Percentiles rank a stretch among this genome's conserved stretches.
Evolutionary conservation across 805 yeast species (phyloP).

Genomic region (Candida maris): DNA sequence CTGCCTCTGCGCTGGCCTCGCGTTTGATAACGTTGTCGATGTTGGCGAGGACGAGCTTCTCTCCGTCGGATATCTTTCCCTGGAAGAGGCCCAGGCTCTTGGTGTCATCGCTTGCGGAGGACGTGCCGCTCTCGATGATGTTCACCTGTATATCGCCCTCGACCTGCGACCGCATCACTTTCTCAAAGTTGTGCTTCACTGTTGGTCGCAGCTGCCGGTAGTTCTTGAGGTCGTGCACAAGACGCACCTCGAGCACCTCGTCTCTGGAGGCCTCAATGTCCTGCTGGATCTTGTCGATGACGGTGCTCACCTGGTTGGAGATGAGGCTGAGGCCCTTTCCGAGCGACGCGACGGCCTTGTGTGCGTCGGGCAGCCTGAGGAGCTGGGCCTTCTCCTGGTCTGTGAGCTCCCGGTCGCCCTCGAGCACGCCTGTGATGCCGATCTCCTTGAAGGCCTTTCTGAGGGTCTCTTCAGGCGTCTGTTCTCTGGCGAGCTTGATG

Average conservation of each 20-base stretch:
- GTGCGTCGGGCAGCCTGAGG: slow-evolving; percentile 30
- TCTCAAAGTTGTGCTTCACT: slow-evolving; percentile 52
- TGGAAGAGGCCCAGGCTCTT: slow-evolving; percentile 64
- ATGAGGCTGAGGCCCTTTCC: slow-evolving; percentile 31
- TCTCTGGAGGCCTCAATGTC: slow-evolving; percentile 31
- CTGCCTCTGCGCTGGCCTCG: slow-evolving; percentile 1
- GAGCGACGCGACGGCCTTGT: slow-evolving; percentile 35
- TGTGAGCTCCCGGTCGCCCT: slow-evolving; percentile 33
- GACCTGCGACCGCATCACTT: slow-evolving; percentile 63
- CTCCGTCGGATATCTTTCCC: slow-evolving; percentile 81
- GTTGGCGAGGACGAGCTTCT: slow-evolving; percentile 83
- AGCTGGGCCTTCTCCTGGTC: slow-evolving; percentile 28
- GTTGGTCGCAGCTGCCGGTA: slow-evolving; percentile 44
- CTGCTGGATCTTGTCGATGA: slow-evolving; percentile 36
- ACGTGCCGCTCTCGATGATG: slow-evolving; percentile 49
- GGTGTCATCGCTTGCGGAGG: slow-evolving; percentile 23
- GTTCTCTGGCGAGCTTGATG: slow-evolving; percentile 44
- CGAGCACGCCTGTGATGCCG: slow-evolving; percentile 35
- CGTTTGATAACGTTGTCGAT: slow-evolving; percentile 61
- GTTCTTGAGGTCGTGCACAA: slow-evolving; percentile 65
- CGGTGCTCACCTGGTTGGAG: slow-evolving; percentile 33
- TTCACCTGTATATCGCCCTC: slow-evolving; percentile 71
- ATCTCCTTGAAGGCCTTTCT: slow-evolving; percentile 39
- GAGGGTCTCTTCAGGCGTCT: slow-evolving; percentile 29
- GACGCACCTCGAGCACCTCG: slow-evolving; percentile 57